Conservation (phyloP, 192 early-diverging fungal species). For the Coemansia sp. region DNA sequence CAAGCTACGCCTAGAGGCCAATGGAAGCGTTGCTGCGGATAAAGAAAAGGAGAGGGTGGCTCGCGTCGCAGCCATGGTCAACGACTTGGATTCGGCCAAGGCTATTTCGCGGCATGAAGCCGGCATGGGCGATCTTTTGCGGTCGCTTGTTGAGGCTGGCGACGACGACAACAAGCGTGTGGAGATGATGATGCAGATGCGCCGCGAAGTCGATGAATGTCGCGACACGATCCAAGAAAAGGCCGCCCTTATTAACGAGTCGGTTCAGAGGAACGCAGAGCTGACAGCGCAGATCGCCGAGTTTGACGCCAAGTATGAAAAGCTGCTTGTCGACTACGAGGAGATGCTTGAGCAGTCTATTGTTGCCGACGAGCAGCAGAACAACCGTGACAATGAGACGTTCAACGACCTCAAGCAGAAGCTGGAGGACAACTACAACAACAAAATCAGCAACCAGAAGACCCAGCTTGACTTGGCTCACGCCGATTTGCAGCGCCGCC, state of each 20-base stretch:
- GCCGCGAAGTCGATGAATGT: slow-evolving; percentile 48
- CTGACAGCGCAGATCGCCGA: slow-evolving; percentile 29
- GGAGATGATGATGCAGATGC: slow-evolving; percentile 48
- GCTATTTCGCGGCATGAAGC: slow-evolving; percentile 55
- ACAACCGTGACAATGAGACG: slow-evolving; percentile 60
- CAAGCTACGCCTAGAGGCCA: slow-evolving; percentile 54
- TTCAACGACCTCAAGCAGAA: slow-evolving; percentile 81
- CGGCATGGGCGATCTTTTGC: slow-evolving; percentile 53
- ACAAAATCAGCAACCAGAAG: slow-evolving; percentile 76
- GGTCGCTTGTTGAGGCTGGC: slow-evolving; percentile 54
- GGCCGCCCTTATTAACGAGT: slow-evolving; percentile 24
- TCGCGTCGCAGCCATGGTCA: slow-evolving; percentile 53
- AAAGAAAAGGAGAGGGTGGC: slow-evolving; percentile 64
- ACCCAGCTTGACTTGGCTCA: slow-evolving; percentile 60
- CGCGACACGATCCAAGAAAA: slow-evolving; percentile 28
- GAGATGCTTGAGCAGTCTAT: slow-evolving; percentile 59
- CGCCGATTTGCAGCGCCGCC: slow-evolving; percentile 55
- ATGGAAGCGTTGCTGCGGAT: slow-evolving; percentile 15
- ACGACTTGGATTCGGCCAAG: slow-evolving; percentile 48
- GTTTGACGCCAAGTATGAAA: slow-evolving; percentile 47
- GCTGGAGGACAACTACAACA: slow-evolving; percentile 82
- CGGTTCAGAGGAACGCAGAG: slow-evolving; percentile 17
- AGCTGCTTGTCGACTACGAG: slow-evolving; percentile 55
- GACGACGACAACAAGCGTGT: slow-evolving; percentile 50
- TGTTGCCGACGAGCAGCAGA: slow-evolving; percentile 53